Evolutionary conservation across 139 green algal species (phyloP), one percentile per base, ranked within the genome.

Genomic region (Penium margaritaceum): DNA sequence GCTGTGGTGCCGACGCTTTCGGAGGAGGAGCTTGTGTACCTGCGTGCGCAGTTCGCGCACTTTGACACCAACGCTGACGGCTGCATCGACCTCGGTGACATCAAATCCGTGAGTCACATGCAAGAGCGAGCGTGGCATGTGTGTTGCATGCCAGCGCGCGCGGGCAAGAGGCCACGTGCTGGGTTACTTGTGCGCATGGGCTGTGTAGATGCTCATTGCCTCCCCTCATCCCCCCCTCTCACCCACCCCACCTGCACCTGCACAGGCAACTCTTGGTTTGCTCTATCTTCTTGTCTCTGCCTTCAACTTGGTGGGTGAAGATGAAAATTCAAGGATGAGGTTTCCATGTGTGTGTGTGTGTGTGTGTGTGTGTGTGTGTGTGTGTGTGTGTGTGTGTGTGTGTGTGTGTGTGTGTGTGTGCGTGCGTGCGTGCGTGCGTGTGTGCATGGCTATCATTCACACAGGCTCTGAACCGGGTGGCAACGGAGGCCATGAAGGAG

Each of bases 401-500:
- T 36, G 30, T n/a, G n/a, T n/a, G n/a, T n/a, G n/a, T n/a, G n/a
- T n/a, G n/a, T n/a, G n/a, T n/a, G n/a, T n/a, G n/a, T n/a, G n/a
- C n/a, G n/a, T n/a, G n/a, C n/a, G n/a, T n/a, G n/a, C n/a, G n/a
- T n/a, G n/a, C n/a, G n/a, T n/a, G n/a, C n/a, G n/a, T n/a, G n/a
- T 12, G 7, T 5, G 12, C 5, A 29, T 60, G 5, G 24, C 12
- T n/a, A 6, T 6, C 62, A 46, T 51, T 17, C 63, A n/a, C 2
- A 32, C 63, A 72, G 43, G 30, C 58, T 1, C n/a, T 66, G 58
- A 17, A 37, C 27, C 30, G 32, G 5, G 30, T 66, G 30, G 30
- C 58, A 19, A 66, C 58, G 19, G 58, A 66, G 5, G 58, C 58
- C 0, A 66, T 66, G 58, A 37, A 29, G 58, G 58, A 66, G 58